Evolutionary conservation across 2,329 filamentous ascomycete species (phyloP), one percentile per base, ranked within the genome.

Genomic region (Colletotrichum trifolii): DNA sequence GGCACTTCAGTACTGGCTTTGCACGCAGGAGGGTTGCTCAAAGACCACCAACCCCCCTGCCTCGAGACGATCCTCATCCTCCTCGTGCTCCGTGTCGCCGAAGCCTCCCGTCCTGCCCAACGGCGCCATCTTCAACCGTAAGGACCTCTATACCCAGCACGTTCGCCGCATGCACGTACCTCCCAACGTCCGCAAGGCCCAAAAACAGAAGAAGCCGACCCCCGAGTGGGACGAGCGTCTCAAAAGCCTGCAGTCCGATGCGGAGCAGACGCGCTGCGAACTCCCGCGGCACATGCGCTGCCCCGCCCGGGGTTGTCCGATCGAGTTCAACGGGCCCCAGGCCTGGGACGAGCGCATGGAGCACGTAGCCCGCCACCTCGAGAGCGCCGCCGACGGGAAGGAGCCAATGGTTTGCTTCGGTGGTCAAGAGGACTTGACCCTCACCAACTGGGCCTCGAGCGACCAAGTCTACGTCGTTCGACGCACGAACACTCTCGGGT

Each of bases 71-170:
- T 67, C 39, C 54, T 53, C 54, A 40, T 47, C 60, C 17, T 45
- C 60, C 13, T 43, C 46, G 15, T 38, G 54, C 54, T 39, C 35
- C 40, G 35, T n/a, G 17, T 36, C 47, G 6, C 54, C 54, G 35
- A 60, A 55, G 34, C 50, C 67, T 5, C 59, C 52, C 4, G 71
- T 71, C 10, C 77, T 83, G 6, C 80, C 80, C 43, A 89, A 90
- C 71, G 89, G 83, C n/a, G 78, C 79, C 38, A 82, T 85, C 71
- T 97, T 97, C 82, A 96, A 96, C 77, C 91, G 94, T 72, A 97
- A 96, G 75, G 94, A 97, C 72, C 86, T 97, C 9, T 97, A 94
- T 79, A 93, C 91, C 0, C 93, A 97, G 72, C 95, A 97, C 73
- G 84, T 95, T 2, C 87, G 92, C 6, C 90, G 95, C 50, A 96